Conservation (phyloP, 2,329 filamentous ascomycete species). For the Arthrocladium fulminans region DNA sequence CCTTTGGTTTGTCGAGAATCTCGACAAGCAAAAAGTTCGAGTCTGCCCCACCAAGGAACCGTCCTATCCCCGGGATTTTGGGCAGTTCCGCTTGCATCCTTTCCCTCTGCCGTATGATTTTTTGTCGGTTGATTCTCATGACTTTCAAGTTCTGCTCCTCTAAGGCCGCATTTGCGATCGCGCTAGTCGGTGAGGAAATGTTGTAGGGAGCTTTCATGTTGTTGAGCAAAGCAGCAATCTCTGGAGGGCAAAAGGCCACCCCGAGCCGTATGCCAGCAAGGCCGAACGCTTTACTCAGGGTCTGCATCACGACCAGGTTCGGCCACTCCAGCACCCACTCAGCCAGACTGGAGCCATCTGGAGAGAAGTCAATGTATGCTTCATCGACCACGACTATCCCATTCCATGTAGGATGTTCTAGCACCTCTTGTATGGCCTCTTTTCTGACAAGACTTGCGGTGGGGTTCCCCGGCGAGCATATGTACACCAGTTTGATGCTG, state of each 20-base stretch:
- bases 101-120: conserved; percentile 68
- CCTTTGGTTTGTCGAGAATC: conserved; percentile 57
- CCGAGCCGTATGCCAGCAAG: conserved; percentile 88
- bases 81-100: conserved; percentile 66
- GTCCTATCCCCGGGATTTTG: conserved; percentile 65
- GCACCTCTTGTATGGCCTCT: conserved; percentile 60
- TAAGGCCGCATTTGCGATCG: conserved; percentile 67
- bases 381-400: conserved; percentile 89
- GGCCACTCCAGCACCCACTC: conserved; percentile 85
- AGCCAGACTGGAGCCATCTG: conserved; percentile 68
- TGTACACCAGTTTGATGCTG: conserved; percentile 77
- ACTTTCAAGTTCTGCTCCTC: conserved; percentile 56
- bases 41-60: conserved; percentile 67
- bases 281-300: conserved; percentile 94
- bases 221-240: conserved; percentile 74
- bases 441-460: conserved; percentile 73
- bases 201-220: conserved; percentile 95
- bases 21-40: conserved; percentile 90
- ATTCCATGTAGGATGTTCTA: conserved; percentile 89
- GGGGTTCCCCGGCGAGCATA: conserved; percentile 93
- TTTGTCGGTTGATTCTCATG: conserved; percentile 63
- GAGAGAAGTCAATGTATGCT: conserved; percentile 92
- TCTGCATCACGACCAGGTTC: conserved; percentile 96
- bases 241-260: conserved; percentile 66
- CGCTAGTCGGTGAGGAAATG: conserved; percentile 77